Percentiles rank a stretch among this genome's conserved stretches.
Conservation (phyloP, 2,329 filamentous ascomycete species). For the Graphilbum sp. region DNA sequence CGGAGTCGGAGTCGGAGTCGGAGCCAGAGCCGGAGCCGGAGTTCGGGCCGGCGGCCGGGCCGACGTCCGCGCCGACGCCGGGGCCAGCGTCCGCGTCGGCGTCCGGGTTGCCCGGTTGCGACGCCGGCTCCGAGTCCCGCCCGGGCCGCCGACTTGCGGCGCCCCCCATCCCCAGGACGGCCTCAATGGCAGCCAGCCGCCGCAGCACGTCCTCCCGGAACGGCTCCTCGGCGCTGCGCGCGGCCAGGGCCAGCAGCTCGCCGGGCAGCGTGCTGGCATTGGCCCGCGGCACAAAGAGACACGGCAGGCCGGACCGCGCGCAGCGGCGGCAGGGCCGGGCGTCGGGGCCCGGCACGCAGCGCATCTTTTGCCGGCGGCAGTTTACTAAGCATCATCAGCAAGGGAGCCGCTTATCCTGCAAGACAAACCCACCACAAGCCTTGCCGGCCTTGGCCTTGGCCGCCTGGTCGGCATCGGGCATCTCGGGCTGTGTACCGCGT, state of each 20-base stretch:
- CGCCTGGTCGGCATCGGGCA: not conserved
- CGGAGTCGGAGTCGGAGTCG: too few relatives aligned
- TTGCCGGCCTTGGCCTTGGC: slow-evolving; percentile 5
- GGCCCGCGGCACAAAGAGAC: slow-evolving; percentile 8
- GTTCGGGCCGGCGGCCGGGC: not conserved
- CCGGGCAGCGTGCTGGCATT: slow-evolving; percentile 5
- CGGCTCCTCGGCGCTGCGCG: not conserved
- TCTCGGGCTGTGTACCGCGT: too few relatives aligned
- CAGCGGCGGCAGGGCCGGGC: slow-evolving; percentile 5
- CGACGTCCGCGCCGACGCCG: not conserved
- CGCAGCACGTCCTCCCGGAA: slow-evolving; percentile 5
- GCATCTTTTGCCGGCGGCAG: slow-evolving; percentile 9
- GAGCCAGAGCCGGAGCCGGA: too few relatives aligned
- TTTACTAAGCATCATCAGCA: slow-evolving; percentile 2
- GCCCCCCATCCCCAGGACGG: not conserved
- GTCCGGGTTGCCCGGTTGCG: too few relatives aligned
- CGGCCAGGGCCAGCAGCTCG: not conserved
- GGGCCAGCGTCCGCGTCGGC: not conserved
- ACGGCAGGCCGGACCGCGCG: slow-evolving; percentile 4
- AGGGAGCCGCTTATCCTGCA: not conserved
- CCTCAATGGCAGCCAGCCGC: slow-evolving; percentile 4
- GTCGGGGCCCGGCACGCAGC: slow-evolving; percentile 4
- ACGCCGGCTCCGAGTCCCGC: not conserved
- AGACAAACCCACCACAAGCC: slow-evolving; percentile 4
- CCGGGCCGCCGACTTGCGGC: too few relatives aligned